A percentile compares a stretch with the other conserved stretches of the same genome.
These are phyloP conservation scores for Cladosporium cucumerinum DNA, from an alignment of 2,329 filamentous ascomycete species.

Conservation along the genomic window DNA sequence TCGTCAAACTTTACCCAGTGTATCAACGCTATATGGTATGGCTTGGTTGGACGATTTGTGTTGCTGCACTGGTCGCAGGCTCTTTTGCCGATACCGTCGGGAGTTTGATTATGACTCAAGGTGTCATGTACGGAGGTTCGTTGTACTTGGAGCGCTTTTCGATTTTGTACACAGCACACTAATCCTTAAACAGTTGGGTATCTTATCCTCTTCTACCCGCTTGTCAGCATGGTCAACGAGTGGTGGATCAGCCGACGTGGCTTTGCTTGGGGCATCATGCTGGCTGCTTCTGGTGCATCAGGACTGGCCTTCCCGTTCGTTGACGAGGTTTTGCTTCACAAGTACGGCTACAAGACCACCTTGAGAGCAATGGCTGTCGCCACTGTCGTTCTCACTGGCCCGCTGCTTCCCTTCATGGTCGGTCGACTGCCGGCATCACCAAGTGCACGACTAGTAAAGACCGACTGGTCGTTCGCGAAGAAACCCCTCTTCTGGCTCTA, in stretches of 20 bases:
- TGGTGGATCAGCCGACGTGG: constrained; percentile 28
- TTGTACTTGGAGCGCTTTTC: not conserved
- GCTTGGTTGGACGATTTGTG: constrained; percentile 51
- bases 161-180: not conserved
- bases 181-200: constrained; percentile 51
- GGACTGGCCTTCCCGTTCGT: constrained; percentile 28
- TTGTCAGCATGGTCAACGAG: constrained; percentile 32
- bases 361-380: constrained; percentile 25
- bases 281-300: constrained; percentile 25
- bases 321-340: constrained; percentile 20
- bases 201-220: constrained; percentile 40
- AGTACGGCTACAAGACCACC: constrained; percentile 27
- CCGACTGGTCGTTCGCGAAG: not conserved
- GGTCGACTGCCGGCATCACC: not conserved
- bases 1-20: constrained; percentile 40
- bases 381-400: constrained; percentile 27
- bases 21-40: constrained; percentile 47
- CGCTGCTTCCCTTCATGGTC: not conserved
- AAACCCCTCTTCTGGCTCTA: not conserved
- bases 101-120: not conserved
- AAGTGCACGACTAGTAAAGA: not conserved
- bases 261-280: constrained; percentile 28
- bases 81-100: not conserved
- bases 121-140: not conserved
- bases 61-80: constrained; percentile 57